phyloP scores from a whole-genome alignment of 345 rosid genomes.

The Firmiana major region DNA sequence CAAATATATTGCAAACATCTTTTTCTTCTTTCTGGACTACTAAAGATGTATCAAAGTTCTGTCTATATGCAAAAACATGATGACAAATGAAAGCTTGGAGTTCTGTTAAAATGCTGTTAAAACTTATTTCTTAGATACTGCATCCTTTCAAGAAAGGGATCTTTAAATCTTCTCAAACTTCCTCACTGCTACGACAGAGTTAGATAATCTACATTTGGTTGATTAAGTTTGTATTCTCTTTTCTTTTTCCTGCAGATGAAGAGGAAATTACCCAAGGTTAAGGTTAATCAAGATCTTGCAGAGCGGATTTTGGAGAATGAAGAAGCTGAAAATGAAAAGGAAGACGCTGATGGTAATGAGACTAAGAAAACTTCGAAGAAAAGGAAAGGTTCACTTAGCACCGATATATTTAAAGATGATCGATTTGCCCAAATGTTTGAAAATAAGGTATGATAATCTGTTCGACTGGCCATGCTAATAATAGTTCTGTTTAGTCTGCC shows the following conservation, averaged over 20 bases:
- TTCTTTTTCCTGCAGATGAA: constrained; percentile 44
- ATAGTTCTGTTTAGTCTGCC: background rate
- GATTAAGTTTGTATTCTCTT: background rate
- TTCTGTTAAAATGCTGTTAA: background rate
- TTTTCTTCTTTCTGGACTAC: background rate
- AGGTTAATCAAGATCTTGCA: constrained; percentile 74
- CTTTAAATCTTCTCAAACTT: background rate
- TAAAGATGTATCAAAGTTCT: background rate
- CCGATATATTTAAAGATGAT: constrained; percentile 47
- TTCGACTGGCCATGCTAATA: background rate
- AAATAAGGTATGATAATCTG: constrained; percentile 47
- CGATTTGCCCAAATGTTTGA: constrained; percentile 56
- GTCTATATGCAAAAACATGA: background rate
- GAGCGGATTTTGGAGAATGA: constrained; percentile 46
- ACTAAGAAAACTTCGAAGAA: constrained; percentile 62
- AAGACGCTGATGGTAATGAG: constrained; percentile 44
- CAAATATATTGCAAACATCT: background rate
- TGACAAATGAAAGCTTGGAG: background rate
- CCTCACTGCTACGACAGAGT: background rate
- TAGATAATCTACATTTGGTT: background rate
- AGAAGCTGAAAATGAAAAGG: constrained; percentile 50
- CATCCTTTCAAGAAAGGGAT: background rate
- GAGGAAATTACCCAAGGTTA: constrained; percentile 70
- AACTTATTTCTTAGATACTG: background rate
- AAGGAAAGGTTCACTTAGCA: constrained; percentile 52